A percentile compares a stretch with the other conserved stretches of the same genome.
Conservation (phyloP, 345 rosid genomes). For the thale cress (Arabidopsis thaliana) region DNA sequence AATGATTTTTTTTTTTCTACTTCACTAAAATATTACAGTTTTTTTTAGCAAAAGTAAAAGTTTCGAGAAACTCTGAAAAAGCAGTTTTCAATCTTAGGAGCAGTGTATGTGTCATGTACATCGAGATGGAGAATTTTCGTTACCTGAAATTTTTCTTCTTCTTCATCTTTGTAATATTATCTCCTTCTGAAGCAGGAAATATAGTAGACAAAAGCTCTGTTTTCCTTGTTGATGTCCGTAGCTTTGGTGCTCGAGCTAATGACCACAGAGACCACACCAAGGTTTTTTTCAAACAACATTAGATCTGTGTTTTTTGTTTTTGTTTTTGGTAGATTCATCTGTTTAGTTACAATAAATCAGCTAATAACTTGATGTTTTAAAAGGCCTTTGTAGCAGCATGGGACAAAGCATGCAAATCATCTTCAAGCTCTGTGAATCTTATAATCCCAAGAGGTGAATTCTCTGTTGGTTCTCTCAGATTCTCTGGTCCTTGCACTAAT, state of each 20-base stretch:
- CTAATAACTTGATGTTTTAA: slow-evolving; percentile 28
- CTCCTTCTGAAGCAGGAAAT: slow-evolving; percentile 15
- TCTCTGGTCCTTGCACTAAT: slow-evolving; percentile 63
- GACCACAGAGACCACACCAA: slow-evolving; percentile 40
- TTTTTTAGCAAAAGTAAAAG: neutral
- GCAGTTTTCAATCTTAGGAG: slow-evolving; percentile 16
- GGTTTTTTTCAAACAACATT: slow-evolving; percentile 12
- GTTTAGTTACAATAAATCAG: slow-evolving; percentile 15
- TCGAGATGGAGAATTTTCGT: slow-evolving; percentile 13
- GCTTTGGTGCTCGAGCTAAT: slow-evolving; percentile 50
- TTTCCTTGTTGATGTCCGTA: slow-evolving; percentile 41
- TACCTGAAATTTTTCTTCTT: slow-evolving; percentile 27
- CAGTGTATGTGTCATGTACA: neutral
- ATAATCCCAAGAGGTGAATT: slow-evolving; percentile 55
- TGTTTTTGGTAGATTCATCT: neutral
- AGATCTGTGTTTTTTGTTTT: neutral
- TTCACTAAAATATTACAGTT: neutral
- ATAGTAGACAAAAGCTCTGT: slow-evolving; percentile 37
- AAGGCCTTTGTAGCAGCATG: slow-evolving; percentile 66
- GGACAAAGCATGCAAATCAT: slow-evolving; percentile 55
- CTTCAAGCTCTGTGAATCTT: slow-evolving; percentile 45
- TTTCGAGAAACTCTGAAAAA: neutral
- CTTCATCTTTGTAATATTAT: slow-evolving; percentile 13
- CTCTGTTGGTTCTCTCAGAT: slow-evolving; percentile 26
- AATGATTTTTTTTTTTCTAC: neutral